Percentiles rank a stretch among this genome's conserved stretches.
Evolutionary conservation across 106 monocot genomes (phyloP).

Genomic region (Dioscorea dumetorum): DNA sequence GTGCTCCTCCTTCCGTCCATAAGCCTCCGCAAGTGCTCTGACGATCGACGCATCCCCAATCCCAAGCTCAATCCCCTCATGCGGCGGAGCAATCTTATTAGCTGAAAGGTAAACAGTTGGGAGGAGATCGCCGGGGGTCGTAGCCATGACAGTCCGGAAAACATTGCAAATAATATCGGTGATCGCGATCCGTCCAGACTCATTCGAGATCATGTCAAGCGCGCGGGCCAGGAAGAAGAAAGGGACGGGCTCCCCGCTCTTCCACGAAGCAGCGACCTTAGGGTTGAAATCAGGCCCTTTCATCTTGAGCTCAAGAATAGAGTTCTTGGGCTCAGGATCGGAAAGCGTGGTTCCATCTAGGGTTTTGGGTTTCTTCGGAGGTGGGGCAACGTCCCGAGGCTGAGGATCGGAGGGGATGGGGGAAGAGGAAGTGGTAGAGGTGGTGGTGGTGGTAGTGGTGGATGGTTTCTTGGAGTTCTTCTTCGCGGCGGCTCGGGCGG

Average conservation of each 20-base stretch:
- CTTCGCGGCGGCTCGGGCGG: conserved; percentile 61
- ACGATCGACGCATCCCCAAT: conserved; percentile 83
- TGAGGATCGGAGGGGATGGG: background rate
- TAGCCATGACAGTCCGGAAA: conserved; percentile 79
- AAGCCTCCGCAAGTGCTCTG: conserved; percentile 77
- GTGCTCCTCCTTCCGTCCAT: conserved; percentile 87
- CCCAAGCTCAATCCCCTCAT: conserved; percentile 91
- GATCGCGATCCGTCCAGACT: conserved; percentile 71
- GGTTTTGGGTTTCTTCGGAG: conserved; percentile 40
- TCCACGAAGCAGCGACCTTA: conserved; percentile 58
- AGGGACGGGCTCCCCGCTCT: conserved; percentile 66
- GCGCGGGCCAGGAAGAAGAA: conserved; percentile 80
- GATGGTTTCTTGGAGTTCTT: conserved; percentile 24
- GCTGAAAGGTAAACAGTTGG: conserved; percentile 75
- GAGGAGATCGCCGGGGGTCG: conserved; percentile 68
- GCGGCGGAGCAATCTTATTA: conserved; percentile 74
- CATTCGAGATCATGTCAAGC: conserved; percentile 67
- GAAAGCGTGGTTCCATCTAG: background rate
- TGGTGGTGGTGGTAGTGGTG: background rate
- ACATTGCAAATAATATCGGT: conserved; percentile 87
- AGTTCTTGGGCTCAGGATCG: conserved; percentile 15
- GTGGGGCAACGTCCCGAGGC: background rate
- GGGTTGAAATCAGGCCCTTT: conserved; percentile 64
- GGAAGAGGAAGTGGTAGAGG: background rate
- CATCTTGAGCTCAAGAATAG: conserved; percentile 49